phyloP scores from a whole-genome alignment of 2,329 filamentous ascomycete species.

The Akanthomyces muscarius region DNA sequence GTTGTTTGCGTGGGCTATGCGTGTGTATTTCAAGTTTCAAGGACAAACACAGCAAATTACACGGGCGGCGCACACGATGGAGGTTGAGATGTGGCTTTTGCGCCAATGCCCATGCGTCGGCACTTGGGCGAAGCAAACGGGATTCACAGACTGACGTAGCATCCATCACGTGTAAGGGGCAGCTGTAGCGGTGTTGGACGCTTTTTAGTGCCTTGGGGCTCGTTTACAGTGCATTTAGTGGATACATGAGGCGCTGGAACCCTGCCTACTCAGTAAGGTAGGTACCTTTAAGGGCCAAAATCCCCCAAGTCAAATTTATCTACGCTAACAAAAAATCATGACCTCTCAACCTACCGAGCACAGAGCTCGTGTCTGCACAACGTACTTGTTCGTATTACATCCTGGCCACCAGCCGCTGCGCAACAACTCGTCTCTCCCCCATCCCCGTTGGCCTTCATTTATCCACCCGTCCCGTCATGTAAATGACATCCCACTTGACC shows the following conservation, averaged over 20 bases:
- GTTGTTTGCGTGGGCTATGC: neutral
- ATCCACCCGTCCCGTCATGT: slow-evolving; percentile 23
- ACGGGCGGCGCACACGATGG: neutral
- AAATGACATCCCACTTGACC: slow-evolving; percentile 29
- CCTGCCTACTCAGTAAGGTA: neutral
- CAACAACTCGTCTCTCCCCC: neutral
- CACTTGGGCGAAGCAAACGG: neutral
- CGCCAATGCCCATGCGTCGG: neutral
- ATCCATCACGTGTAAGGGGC: slow-evolving; percentile 14
- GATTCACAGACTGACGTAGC: slow-evolving; percentile 4
- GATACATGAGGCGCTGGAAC: no score
- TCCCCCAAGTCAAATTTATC: neutral
- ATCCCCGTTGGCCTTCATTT: neutral
- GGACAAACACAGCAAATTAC: neutral
- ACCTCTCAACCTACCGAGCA: no score
- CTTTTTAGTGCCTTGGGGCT: neutral
- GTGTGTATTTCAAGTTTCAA: neutral
- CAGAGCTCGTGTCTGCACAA: no score
- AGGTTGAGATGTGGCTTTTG: slow-evolving; percentile 12
- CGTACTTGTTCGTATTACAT: no score
- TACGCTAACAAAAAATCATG: neutral
- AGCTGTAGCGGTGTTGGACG: neutral
- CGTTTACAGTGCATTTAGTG: neutral
- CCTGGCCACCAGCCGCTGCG: neutral
- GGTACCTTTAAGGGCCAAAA: neutral